These are phyloP conservation scores for Citrullus amarus DNA, from an alignment of 306 rosid species.

Conservation along the genomic window DNA sequence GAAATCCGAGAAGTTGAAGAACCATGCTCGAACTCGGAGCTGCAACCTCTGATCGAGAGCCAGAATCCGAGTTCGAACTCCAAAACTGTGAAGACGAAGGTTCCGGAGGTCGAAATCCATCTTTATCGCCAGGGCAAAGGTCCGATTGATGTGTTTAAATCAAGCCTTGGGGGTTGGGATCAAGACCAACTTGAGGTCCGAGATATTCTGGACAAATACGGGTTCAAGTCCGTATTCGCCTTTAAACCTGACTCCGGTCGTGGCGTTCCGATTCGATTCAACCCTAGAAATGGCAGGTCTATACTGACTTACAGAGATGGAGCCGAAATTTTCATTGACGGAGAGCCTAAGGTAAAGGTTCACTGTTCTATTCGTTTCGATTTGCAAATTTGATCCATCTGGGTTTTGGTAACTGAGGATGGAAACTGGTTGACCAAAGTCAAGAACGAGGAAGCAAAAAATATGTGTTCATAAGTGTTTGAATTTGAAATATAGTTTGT, in stretches of 20 bases:
- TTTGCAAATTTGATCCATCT: neutral
- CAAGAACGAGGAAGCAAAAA: neutral
- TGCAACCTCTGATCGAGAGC: neutral
- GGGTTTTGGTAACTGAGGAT: neutral
- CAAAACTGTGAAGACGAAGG: slow-evolving; percentile 26
- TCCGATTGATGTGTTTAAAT: slow-evolving; percentile 55
- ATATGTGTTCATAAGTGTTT: neutral
- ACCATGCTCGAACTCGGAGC: slow-evolving; percentile 1
- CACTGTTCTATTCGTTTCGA: too few relatives aligned
- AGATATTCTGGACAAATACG: slow-evolving; percentile 56
- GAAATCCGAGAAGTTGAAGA: slow-evolving; percentile 24
- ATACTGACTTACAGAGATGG: slow-evolving; percentile 52
- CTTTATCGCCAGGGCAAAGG: slow-evolving; percentile 66
- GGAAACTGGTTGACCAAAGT: neutral
- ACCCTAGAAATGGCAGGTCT: slow-evolving; percentile 68
- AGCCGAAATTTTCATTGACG: slow-evolving; percentile 48
- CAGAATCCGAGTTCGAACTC: neutral
- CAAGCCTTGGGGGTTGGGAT: slow-evolving; percentile 74
- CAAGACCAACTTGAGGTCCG: slow-evolving; percentile 77
- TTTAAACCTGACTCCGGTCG: slow-evolving; percentile 49
- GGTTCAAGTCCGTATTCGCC: slow-evolving; percentile 54
- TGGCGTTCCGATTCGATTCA: slow-evolving; percentile 61
- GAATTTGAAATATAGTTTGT: neutral
- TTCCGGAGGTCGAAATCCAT: slow-evolving; percentile 49
- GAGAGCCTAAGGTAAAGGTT: slow-evolving; percentile 62